Evolutionary conservation across 164 flowering plant genomes (phyloP), one percentile per base, ranked within the genome.

Genomic region (Berberis vulgaris): DNA sequence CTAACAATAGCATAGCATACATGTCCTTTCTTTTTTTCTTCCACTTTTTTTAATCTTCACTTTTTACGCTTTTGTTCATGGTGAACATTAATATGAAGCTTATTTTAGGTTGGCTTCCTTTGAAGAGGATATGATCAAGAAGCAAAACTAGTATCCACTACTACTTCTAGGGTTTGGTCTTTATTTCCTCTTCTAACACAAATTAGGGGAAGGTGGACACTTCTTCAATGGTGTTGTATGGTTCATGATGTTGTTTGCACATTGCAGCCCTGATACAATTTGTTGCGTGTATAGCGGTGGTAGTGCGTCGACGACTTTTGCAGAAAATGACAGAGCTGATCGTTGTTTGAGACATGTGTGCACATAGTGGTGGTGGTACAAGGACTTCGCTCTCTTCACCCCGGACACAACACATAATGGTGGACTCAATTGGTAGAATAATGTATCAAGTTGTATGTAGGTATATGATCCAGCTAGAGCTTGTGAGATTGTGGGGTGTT

Each of bases 41-140:
- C 49, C 2, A 8, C 8, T 65, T 61, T 61, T 52, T 12, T 61
- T 45, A 64, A 65, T 57, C 60, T 57, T 47, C 59, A 54, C 50
- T n/a, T 46, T 13, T 70, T 65, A 64, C 60, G 56, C 64, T 57
- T 70, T 50, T 44, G 53, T 26, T 49, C 56, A 60, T 52, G 49
- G 65, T 69, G 66, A 64, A 60, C 61, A 64, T 64, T 26, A 26
- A 26, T 63, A 46, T 73, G 79, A 72, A 69, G 76, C 71, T 69
- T 62, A 50, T 72, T 76, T 76, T 76, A 69, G 75, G 69, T 76
- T 59, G 76, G 76, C 79, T 76, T 76, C 79, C 64, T 52, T 68
- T 56, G 58, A 55, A 52, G 59, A 40, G 10, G 49, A 26, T 43
- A 43, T 6, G 55, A 26, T 26, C 40, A 38, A 53, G 26, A 54